Conservation (phyloP, 164 flowering plant genomes). For the Liquidambar formosana region DNA sequence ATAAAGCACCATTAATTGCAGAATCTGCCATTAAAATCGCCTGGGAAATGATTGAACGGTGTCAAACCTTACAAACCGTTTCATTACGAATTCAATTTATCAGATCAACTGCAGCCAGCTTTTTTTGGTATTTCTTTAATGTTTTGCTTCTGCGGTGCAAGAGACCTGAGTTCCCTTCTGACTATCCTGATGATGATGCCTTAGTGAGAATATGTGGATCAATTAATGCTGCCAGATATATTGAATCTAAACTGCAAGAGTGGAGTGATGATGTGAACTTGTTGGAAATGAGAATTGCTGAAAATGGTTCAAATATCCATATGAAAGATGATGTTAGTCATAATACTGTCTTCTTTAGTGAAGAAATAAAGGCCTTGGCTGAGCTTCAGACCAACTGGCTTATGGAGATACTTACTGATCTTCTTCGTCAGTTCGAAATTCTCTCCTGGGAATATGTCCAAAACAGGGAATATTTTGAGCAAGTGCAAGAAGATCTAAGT, state of each 20-base stretch:
- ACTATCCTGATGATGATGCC: conserved; percentile 21
- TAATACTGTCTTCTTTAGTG: conserved; percentile 41
- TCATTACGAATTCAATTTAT: conserved; percentile 40
- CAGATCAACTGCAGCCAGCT: conserved; percentile 39
- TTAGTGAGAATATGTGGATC: conserved; percentile 33
- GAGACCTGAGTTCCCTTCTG: conserved; percentile 18
- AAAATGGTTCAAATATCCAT: conserved; percentile 16
- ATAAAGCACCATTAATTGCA: conserved; percentile 54
- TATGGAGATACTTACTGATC: conserved; percentile 42
- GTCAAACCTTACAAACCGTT: conserved; percentile 44
- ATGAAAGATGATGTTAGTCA: conserved; percentile 8
- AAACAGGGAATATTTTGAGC: conserved; percentile 22
- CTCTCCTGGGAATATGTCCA: conserved; percentile 39
- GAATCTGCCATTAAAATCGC: conserved; percentile 38
- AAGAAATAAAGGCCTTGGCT: conserved; percentile 46
- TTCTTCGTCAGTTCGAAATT: conserved; percentile 47
- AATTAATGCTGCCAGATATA: conserved; percentile 59
- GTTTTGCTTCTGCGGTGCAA: conserved; percentile 36
- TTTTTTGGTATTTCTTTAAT: conserved; percentile 48
- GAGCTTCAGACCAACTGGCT: conserved; percentile 58
- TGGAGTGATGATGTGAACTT: conserved; percentile 61
- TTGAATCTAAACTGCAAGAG: conserved; percentile 49
- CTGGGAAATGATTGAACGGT: conserved; percentile 50
- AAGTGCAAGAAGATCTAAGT: conserved; percentile 12
- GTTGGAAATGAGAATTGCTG: conserved; percentile 53